phyloP scores from a whole-genome alignment of 495 filamentous ascomycete species.

The Pyrenula aspistea region DNA sequence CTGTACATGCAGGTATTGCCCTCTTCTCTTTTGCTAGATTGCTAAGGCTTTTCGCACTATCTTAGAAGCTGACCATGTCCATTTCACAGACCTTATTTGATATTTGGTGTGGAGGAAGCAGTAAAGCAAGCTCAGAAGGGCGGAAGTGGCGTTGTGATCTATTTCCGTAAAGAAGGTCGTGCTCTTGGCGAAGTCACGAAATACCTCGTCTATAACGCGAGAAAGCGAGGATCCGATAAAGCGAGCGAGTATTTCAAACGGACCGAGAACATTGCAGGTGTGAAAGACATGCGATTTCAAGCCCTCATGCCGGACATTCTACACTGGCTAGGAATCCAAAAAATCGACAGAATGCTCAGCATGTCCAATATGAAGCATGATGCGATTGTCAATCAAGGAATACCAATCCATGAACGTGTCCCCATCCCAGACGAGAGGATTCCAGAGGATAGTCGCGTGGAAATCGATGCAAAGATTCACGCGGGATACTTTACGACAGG shows the following conservation, averaged over 20 bases:
- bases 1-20: conserved; percentile 74
- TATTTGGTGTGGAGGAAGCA: conserved; percentile 92
- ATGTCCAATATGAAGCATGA: conserved; percentile 99
- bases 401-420: conserved; percentile 84
- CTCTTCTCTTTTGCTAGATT: too few species aligned
- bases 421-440: conserved; percentile 93
- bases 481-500: conserved; percentile 94
- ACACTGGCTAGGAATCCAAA: conserved; percentile 96
- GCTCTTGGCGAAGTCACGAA: conserved; percentile 97
- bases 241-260: conserved; percentile 96
- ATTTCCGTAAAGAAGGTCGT: conserved; percentile 96
- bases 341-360: conserved; percentile 96
- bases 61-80: not conserved
- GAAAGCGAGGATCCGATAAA: conserved; percentile 66
- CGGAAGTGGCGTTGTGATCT: conserved; percentile 92
- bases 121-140: conserved; percentile 94
- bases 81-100: conserved; percentile 63
- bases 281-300: conserved; percentile 95
- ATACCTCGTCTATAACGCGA: conserved; percentile 93
- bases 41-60: too few species aligned
- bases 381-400: conserved; percentile 92
- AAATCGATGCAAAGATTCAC: conserved; percentile 98
- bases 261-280: conserved; percentile 93
- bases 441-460: conserved; percentile 86
- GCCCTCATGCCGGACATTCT: conserved; percentile 98